phyloP scores from a whole-genome alignment of 2,329 filamentous ascomycete species.

The Lachnellula cervina region DNA sequence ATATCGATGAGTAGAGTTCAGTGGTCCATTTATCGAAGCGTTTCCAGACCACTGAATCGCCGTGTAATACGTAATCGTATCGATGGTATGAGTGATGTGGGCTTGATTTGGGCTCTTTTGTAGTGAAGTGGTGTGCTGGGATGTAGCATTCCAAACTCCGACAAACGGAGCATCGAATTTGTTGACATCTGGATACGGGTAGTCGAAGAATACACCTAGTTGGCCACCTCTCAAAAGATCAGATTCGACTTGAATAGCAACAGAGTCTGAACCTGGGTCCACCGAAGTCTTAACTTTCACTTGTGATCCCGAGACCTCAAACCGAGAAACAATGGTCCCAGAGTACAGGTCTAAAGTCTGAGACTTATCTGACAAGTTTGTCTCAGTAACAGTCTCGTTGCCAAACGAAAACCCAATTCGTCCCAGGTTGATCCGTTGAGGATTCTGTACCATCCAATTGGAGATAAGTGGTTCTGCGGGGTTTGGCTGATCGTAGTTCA shows the following conservation, averaged over 20 bases:
- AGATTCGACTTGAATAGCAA: slow-evolving; percentile 36
- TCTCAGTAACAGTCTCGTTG: slow-evolving; percentile 29
- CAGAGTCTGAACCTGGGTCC: slow-evolving; percentile 37
- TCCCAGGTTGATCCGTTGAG: slow-evolving; percentile 41
- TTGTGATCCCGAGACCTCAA: slow-evolving; percentile 28
- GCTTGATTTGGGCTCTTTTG: slow-evolving; percentile 16
- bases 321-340: slow-evolving; percentile 37
- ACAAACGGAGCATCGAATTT: slow-evolving; percentile 41
- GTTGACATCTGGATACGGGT: slow-evolving; percentile 38
- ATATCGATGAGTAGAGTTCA: slow-evolving; percentile 19
- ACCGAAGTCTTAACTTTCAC: slow-evolving; percentile 36
- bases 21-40: slow-evolving; percentile 13
- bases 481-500: slow-evolving; percentile 41
- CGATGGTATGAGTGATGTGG: slow-evolving; percentile 36
- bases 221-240: slow-evolving; percentile 31
- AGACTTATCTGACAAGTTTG: slow-evolving; percentile 26
- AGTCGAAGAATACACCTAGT: slow-evolving; percentile 38
- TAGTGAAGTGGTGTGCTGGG: slow-evolving; percentile 35
- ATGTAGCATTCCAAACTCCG: slow-evolving; percentile 36
- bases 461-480: slow-evolving; percentile 35
- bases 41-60: slow-evolving; percentile 18
- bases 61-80: slow-evolving; percentile 37
- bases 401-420: slow-evolving; percentile 38
- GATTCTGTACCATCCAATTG: slow-evolving; percentile 49
- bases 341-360: slow-evolving; percentile 38